Base-by-base conservation (phyloP, 768 basidiomycete genomes). In the Tylopilus felleus region DNA sequence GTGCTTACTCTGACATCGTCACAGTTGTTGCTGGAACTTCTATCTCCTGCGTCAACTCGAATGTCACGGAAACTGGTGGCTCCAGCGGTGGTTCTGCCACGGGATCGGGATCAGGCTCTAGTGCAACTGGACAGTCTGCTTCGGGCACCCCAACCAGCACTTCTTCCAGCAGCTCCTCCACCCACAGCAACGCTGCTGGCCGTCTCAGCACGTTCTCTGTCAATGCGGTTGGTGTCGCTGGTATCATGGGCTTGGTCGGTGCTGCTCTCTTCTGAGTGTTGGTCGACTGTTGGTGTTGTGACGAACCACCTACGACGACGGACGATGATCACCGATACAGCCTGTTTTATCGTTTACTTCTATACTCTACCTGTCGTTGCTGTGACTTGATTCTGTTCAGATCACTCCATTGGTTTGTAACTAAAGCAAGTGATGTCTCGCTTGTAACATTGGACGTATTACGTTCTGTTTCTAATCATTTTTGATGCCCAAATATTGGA, bases 1-100 rank as follows among this genome's bases (percentile, higher is more conserved):
- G 60, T 9, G 80, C 75, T 8, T 90, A 75, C 70, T 80, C 80
- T 14, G 80, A 81, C 47, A 70, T 73, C 2, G 71, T 82, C 29
- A 80, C 72, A 0, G 66, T 88, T 45, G 57, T 67, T 49, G 2
- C 64, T 5, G 71, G 80, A 27, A 44, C 62, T 12, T 71, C 75
- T 53, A 56, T 60, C 8, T 55, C 61, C 42, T 76, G 75, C 21
- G 10, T 64, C 33, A 73, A 59, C 62, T 41, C 52, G 4, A 10
- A 63, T 8, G 60, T 62, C 10, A 21, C 53, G 8, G 65, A 62
- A 28, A 42, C 56, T 17, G 51, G 59, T 33, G 12, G 33, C n/a
- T n/a, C n/a, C 33, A 23, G 35, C 8, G 39, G 31, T 21, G 41
- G 50, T 28, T 7, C 65, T 8, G 38, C 53, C 9, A 35, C 50